Conservation (phyloP, 2,329 filamentous ascomycete species). For the Talaromyces amestolkiae region DNA sequence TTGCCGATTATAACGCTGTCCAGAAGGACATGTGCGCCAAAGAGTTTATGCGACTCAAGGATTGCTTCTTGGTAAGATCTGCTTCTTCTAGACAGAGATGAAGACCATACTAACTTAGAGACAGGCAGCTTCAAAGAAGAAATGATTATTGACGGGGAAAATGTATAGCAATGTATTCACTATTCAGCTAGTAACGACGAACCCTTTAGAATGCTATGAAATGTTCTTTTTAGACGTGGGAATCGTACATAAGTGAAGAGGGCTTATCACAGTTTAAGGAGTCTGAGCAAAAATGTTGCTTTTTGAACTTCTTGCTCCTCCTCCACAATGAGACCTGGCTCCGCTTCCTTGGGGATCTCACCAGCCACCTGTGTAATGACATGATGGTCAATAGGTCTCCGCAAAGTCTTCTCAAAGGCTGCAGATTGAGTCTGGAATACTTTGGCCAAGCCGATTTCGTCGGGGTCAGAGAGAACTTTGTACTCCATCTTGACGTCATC, state of each 20-base stretch:
- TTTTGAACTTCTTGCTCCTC: conserved; percentile 85
- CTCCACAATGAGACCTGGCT: conserved; percentile 67
- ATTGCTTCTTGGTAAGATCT: conserved; percentile 74
- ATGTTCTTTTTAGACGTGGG: conserved; percentile 11
- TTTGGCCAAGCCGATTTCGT: conserved; percentile 67
- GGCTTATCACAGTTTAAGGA: conserved; percentile 65
- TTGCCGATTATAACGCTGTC: conserved; percentile 83
- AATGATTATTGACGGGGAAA: conserved; percentile 24
- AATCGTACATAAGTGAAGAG: conserved; percentile 10
- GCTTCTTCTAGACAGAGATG: too few species aligned
- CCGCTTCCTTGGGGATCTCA: conserved; percentile 51
- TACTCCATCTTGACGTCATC: conserved; percentile 98
- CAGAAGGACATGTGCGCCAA: conserved; percentile 85
- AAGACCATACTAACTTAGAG: conserved; percentile 14
- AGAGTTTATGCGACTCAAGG: conserved; percentile 81
- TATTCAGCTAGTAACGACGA: conserved; percentile 9
- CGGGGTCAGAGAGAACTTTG: conserved; percentile 73
- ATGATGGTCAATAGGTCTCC: conserved; percentile 72
- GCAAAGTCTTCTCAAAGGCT: conserved; percentile 72
- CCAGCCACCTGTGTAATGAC: conserved; percentile 53
- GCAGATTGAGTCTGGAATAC: conserved; percentile 67
- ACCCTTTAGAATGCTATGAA: not conserved
- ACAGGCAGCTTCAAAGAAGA: conserved; percentile 55
- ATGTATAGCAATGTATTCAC: conserved; percentile 8
- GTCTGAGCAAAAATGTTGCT: conserved; percentile 72